Base-by-base conservation (phyloP, 257 asterid species). In the Gentiana dahurica region DNA sequence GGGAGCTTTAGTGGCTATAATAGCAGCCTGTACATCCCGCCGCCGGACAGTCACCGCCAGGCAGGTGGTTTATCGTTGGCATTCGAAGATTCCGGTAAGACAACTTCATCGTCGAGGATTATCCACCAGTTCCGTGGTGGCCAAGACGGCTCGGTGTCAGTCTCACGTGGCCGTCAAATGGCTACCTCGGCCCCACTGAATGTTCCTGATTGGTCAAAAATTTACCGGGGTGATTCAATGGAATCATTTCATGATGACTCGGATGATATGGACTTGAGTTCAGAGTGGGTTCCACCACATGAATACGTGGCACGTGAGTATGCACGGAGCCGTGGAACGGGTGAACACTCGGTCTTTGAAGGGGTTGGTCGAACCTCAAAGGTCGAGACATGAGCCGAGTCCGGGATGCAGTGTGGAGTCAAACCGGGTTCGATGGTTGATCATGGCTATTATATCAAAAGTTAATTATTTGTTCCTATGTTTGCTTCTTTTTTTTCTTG, bases 371-470 rank as follows among this genome's bases (percentile, higher is more conserved):
- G 95, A 0, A 89, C 95, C 79, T 89, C 5, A 89, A 89, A 75
- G 97, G 97, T 0, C 77, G 97, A 24, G 97, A 86, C 55, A 0
- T 84, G 87, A 86, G 97, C 52, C 81, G 97, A 44, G 97, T 89
- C 6, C 73, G 97, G 8, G 97, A 89, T 44, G 95, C 95, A 0
- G 97, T 86, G 4, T 89, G 97, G 97, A 86, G 90, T 60, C 97
- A 84, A 63, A 89, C 97, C 54, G 93, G 95, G 51, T 89, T 86
- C 71, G 69, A 86, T 53, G 97, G 95, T 15, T 88, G 72, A 58
- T 34, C 36, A 33, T 45, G 5, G 4, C 11, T 46, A 13, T 24
- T 2, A 60, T 54, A n/a, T 11, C 36, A 3, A 6, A 6, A 3
- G 50, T 56, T 57, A 3, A 65, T 65, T 15, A 51, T 57, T 55